Evolutionary conservation across 2,329 filamentous ascomycete species (phyloP), one percentile per base, ranked within the genome.

Genomic region (Fonsecaea erecta): DNA sequence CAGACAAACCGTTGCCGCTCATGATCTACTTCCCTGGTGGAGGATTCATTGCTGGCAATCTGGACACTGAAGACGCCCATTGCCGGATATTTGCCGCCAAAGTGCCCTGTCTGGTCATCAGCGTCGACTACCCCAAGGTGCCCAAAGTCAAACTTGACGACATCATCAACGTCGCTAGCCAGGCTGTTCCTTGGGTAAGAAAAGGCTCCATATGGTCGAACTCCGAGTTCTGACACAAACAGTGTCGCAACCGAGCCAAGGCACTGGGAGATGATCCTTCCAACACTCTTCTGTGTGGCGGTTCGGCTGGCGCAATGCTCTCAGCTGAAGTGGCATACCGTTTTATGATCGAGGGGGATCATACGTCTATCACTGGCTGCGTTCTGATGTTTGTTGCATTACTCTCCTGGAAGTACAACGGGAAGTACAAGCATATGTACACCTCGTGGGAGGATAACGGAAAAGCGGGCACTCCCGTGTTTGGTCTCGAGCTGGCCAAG

Each of bases 21-120:
- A 73, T 73, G 30, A 70, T 79, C 7, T 79, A 74, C 66, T 73
- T 66, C 54, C 75, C 78, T 62, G 77, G 77, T 43, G 77, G 77
- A 30, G 77, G 77, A 1, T 78, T 70, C 59, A 69, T 75, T 35
- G 68, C 70, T 4, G 77, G 77, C 16, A 72, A 74, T 64, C 71
- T 78, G 18, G 73, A 77, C 54, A 71, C 71, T 9, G 77, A 79
- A 68, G 75, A 78, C 64, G 69, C 71, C 5, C 71, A 75, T 63
- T 78, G 76, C 65, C 69, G 75, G 30, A 67, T 71, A 21, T 66
- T 78, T 26, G 70, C 75, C 32, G 71, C 73, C 24, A 60, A 69
- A 43, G 71, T 71, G 1, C 72, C 74, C 12, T 75, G 73, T 54
- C 67, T 77, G 52, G 68, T 79, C 35, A 72, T 78, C 43, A 74